Base-by-base conservation (phyloP, 768 basidiomycete species). In the Russula sp. region DNA sequence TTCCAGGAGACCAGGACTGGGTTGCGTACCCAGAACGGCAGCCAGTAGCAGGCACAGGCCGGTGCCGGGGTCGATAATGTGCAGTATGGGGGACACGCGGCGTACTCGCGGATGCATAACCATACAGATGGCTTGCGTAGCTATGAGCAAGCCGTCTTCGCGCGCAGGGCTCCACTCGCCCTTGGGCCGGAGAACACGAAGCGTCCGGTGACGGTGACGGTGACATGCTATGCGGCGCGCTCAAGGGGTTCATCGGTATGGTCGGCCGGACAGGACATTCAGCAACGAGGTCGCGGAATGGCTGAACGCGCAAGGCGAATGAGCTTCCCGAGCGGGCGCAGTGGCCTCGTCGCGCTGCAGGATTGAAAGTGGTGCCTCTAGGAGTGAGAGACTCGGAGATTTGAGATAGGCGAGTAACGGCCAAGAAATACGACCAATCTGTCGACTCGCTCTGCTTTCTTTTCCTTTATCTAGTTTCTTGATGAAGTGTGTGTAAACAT, bases 111-210 rank as follows among this genome's bases (percentile, higher is more conserved):
- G 56, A 57, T 73, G 35, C 55, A 77, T 72, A 47, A 71, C 73
- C 72, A 76, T 40, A 70, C 77, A 45, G 89, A 91, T 14, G 89
- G 90, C 68, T 66, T 91, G 64, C 76, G 80, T 62, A 82, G 82
- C 61, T 91, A 91, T 62, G 86, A 90, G 70, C 87, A 86, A 47
- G 89, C 89, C 4, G 84, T 91, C 16, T n/a, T n/a, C 73, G 88
- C 89, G 37, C 77, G 87, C 56, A 84, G 80, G 70, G 78, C 87
- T 27, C 81, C 85, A 0, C 79, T 82, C 61, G 80, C 77, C 61
- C 73, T 91, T n/a, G 88, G 79, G 1, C 85, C 86, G 3, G 75
- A 75, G 40, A 78, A 77, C 64, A 66, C 80, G 53, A 90, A 91
- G 72, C 75, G 84, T 20, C 14, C 62, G 4, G 65, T 62, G 48